Evolutionary conservation across 768 basidiomycete genomes (phyloP), one percentile per base, ranked within the genome.

Genomic region (Boletus barrowsii): DNA sequence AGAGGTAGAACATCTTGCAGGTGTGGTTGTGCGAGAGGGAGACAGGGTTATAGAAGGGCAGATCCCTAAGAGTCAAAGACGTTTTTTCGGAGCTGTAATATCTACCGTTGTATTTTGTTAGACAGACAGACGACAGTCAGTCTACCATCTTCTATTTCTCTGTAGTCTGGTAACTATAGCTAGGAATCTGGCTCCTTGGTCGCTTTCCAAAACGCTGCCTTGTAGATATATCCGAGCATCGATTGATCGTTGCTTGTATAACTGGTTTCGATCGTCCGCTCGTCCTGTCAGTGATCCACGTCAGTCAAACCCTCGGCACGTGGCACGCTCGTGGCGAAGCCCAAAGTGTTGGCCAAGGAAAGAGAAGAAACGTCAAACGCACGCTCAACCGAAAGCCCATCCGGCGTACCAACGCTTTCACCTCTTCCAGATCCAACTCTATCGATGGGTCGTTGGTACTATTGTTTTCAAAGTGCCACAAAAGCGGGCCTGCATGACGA

Each of bases 381-480:
- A 94, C 94, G 37, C 81, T 80, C 51, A 98, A 74, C 59, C 85
- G 84, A 60, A 98, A 96, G 0, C 96, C 94, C 11, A 97, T 81
- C 44, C 74, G 73, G 22, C 76, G 76, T 3, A 84, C 87, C 7
- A 98, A 78, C 0, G 71, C 69, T 66, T 93, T 96, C 36, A 97
- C 80, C 65, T 98, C 94, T 54, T 91, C 89, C n/a, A 98, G 72
- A 62, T 86, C 87, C 17, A 98, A 77, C 71, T 98, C 95, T 35
- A 98, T 79, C 1, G 90, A 93, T 0, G 84, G 79, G 58, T 96
- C 92, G 58, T 84, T 83, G 40, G 83, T 82, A 51, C 68, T 78
- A 65, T 91, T 93, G 70, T 96, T 95, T 65, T 98, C 95, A 71
- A 86, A 98, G 68, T 98, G 96, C 95, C 96, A 98, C n/a, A 98